Base-by-base conservation (phyloP, 2,329 filamentous ascomycete species). In the Paraphaeosphaeria minitans region DNA sequence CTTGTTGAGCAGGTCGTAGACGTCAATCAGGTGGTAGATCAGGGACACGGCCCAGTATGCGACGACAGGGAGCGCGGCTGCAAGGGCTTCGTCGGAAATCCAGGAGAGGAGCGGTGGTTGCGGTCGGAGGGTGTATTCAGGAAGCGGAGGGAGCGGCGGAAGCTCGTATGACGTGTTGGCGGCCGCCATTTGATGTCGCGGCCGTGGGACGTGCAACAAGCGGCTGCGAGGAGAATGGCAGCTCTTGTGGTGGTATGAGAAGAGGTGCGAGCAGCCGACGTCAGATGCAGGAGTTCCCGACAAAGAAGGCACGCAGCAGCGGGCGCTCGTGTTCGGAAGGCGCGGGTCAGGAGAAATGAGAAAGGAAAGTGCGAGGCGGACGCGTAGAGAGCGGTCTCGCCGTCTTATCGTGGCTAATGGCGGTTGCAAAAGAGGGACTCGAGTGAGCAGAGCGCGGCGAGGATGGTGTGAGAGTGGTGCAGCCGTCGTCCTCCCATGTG, bases 41-140 rank as follows among this genome's bases (percentile, higher is more conserved):
- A 91, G 79, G 21, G 94, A 98, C 33, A 96, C 80, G 22, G 81
- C 79, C 95, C 95, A 99, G 84, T 99, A 99, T 58, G 89, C 90
- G 68, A 92, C 75, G 60, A 97, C 85, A 31, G 93, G 93, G 14
- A 90, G 81, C 48, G 93, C 77, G 59, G 96, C 82, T 47, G 90
- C 87, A 29, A 97, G 81, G 77, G 90, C 87, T 71, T 90, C 89
- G 79, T 99, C 95, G 59, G 93, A 87, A 19, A 96, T 84, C 78
- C 89, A 90, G 43, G 91, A 81, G 59, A 97, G 76, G 56, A 97
- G 82, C 57, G 92, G 87, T 61, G 87, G 84, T 47, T 89, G 86
- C 9, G 88, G 87, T 64, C 82, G 82, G 57, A 95, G 81, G 24
- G 86, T 87, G 81, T 96, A 97, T n/a, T 84, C 79, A 50, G 95